Evolutionary conservation across 129 eudicot genomes (phyloP).

Genomic region (Lactuca sativa): DNA sequence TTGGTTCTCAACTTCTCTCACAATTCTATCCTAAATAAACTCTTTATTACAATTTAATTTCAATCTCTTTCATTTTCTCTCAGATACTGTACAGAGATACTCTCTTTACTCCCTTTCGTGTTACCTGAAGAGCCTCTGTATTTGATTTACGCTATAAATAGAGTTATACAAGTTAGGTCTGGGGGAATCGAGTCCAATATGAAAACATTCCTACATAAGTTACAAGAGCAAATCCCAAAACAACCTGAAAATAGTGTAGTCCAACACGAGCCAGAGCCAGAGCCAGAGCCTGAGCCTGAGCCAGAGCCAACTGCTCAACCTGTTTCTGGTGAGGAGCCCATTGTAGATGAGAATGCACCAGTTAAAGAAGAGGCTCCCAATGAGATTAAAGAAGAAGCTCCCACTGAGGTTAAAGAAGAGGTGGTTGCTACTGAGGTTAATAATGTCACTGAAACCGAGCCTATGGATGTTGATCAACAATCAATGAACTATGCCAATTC

Average conservation of each 20-base stretch:
- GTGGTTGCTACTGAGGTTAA: neutral
- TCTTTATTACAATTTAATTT: slow-evolving; percentile 7
- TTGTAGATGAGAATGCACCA: slow-evolving; percentile 33
- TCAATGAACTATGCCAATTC: slow-evolving; percentile 34
- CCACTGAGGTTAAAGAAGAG: neutral
- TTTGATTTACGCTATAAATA: slow-evolving; percentile 76
- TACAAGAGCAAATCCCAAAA: slow-evolving; percentile 46
- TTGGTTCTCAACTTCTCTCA: slow-evolving; percentile 29
- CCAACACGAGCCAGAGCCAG: slow-evolving; percentile 16
- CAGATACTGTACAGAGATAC: slow-evolving; percentile 97
- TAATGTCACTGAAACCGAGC: slow-evolving; percentile 19
- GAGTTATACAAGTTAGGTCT: slow-evolving; percentile 93
- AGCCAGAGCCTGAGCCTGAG: slow-evolving; percentile 25
- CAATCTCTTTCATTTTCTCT: slow-evolving; percentile 26
- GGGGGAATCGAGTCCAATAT: slow-evolving; percentile 83
- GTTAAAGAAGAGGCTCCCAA: slow-evolving; percentile 34
- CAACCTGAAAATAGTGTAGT: slow-evolving; percentile 46
- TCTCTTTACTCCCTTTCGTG: slow-evolving; percentile 82
- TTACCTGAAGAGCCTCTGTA: slow-evolving; percentile 90
- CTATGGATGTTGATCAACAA: slow-evolving; percentile 33
- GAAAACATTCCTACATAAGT: slow-evolving; percentile 62
- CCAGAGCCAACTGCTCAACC: slow-evolving; percentile 26
- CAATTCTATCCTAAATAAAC: neutral
- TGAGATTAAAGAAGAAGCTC: slow-evolving; percentile 10
- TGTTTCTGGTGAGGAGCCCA: slow-evolving; percentile 27